These are phyloP conservation scores for Epithemia pelagica DNA, from an alignment of 108 stramenopile genomes.

Conservation along the genomic window DNA sequence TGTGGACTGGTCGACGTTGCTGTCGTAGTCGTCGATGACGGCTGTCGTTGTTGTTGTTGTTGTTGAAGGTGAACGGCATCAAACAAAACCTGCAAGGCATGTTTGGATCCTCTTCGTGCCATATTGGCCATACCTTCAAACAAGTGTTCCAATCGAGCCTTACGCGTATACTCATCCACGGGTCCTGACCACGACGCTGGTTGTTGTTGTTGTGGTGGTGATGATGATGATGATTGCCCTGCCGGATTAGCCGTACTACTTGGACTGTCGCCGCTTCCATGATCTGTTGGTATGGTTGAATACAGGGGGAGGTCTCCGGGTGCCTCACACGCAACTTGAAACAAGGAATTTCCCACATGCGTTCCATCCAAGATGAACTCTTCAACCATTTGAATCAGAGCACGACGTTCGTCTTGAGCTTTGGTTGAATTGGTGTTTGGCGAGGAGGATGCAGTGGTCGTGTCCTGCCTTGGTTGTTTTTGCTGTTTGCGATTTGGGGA, in stretches of 20 bases:
- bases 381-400: constrained; percentile 15
- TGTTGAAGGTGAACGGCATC: constrained; percentile 13
- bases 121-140: constrained; percentile 36
- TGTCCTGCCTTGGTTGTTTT: neutral
- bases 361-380: constrained; percentile 31
- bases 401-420: constrained; percentile 16
- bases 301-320: constrained; percentile 10
- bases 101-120: constrained; percentile 23
- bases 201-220: neutral
- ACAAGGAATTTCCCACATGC: constrained; percentile 31
- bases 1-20: neutral
- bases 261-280: constrained; percentile 4
- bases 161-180: constrained; percentile 24
- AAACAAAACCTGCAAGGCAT: constrained; percentile 29
- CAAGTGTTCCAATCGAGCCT: constrained; percentile 33
- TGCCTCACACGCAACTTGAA: constrained; percentile 24
- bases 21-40: neutral
- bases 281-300: too few relatives aligned
- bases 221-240: constrained; percentile 5
- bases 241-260: neutral
- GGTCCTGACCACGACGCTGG: neutral
- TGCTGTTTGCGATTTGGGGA: neutral
- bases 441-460: neutral
- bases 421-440: neutral
- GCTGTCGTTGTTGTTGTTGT: neutral